Evolutionary conservation across 768 basidiomycete genomes (phyloP), one percentile per base, ranked within the genome.

Genomic region (Polyporus arcularius): DNA sequence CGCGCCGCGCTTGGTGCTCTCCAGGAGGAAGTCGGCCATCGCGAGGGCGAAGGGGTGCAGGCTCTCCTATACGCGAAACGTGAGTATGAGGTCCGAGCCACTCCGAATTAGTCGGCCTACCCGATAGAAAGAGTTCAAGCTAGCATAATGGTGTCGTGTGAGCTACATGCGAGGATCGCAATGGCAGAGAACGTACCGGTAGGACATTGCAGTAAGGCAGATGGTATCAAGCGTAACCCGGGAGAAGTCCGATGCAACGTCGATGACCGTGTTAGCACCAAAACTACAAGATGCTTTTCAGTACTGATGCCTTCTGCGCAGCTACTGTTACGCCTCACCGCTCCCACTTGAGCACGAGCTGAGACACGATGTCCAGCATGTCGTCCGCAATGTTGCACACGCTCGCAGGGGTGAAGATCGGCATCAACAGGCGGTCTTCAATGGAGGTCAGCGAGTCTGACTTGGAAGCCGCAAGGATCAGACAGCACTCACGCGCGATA

Each of bases 121-220:
- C 39, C 67, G 68, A 60, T 80, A 80, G 71, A 80, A 81, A 0
- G 80, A 80, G 65, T 83, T 83, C 48, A 82, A 58, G 14, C 81
- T 79, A 47, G 21, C 21, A 26, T 26, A 26, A 26, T 26, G 21
- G 21, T 26, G 21, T 26, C 21, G 21, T 26, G 21, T 26, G 21
- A 26, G 21, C 2, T 26, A 26, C 21, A 26, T 26, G 1, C 21
- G 21, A 26, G 21, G 2, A 26, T 2, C 21, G 21, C 21, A 26
- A 26, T 26, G 21, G 2, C 2, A 26, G 21, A 26, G 21, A 26
- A 26, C 48, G 10, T 54, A 76, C 74, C 76, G 69, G 58, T 80
- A 72, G 0, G 71, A 74, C 77, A 80, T 80, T 30, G 79, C 73
- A 60, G 76, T 79, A 21, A 76, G 72, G 0, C 77, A 75, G 57